Percentiles rank a stretch among this genome's conserved stretches.
Evolutionary conservation across 2,329 filamentous ascomycete genomes (phyloP).

Genomic region (Exophiala lecanii-corni): DNA sequence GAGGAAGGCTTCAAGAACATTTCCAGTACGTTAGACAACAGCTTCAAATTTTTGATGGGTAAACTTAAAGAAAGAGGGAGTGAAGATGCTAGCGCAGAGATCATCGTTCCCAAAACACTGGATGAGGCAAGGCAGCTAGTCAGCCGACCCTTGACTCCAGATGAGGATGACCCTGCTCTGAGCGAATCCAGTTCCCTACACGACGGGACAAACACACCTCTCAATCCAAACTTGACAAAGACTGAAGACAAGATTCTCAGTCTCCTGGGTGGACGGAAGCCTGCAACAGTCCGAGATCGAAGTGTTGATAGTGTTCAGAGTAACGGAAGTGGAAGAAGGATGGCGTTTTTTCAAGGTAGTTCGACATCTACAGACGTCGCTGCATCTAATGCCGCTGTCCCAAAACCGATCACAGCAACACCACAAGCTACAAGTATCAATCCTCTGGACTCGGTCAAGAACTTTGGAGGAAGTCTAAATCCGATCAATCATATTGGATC

Average conservation of each 20-base stretch:
- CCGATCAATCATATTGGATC: constrained; percentile 66
- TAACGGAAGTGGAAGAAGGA: constrained; percentile 52
- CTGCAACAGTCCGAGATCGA: constrained; percentile 56
- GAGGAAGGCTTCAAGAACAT: constrained; percentile 92
- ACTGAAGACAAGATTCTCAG: constrained; percentile 65
- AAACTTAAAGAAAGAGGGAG: constrained; percentile 69
- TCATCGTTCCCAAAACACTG: constrained; percentile 73
- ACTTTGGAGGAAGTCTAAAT: constrained; percentile 73
- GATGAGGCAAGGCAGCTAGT: constrained; percentile 90
- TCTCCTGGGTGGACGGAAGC: constrained; percentile 63
- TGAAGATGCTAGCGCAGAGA: constrained; percentile 39
- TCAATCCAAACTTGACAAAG: constrained; percentile 32
- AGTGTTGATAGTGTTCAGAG: constrained; percentile 71
- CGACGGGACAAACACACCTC: constrained; percentile 25
- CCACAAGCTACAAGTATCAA: constrained; percentile 36
- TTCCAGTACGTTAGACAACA: constrained; percentile 81
- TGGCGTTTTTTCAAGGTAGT: constrained; percentile 43
- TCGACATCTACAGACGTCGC: constrained; percentile 20
- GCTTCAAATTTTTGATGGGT: constrained; percentile 88
- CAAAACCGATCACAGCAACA: constrained; percentile 24
- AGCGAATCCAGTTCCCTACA: constrained; percentile 52
- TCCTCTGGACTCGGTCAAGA: constrained; percentile 76
- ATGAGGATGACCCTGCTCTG: constrained; percentile 45
- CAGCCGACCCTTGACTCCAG: constrained; percentile 45
- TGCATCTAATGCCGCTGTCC: constrained; percentile 26